Base-by-base conservation (phyloP, 345 rosid genomes). In the Citrus sp. region DNA sequence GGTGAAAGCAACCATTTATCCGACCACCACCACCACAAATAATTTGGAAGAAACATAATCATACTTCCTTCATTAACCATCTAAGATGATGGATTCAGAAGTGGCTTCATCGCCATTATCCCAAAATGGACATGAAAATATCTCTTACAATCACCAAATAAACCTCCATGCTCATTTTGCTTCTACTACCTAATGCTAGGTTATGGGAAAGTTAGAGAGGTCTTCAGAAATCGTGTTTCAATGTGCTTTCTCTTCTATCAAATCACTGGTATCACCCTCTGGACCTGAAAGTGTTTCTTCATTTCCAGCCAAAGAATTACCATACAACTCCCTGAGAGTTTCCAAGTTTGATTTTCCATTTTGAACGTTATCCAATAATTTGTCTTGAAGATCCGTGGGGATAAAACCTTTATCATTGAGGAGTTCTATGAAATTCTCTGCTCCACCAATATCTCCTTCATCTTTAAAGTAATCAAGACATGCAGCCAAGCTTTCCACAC, bases 391-490 rank as follows among this genome's bases (percentile, higher is more conserved):
- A n/a, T 59, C 85, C 7, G 1, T 24, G 0, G 86, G 77, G 59
- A 84, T 67, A 49, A 80, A 49, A 67, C 51, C 66, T 68, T 72
- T 72, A 30, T 77, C 76, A 67, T 60, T 7, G 0, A 78, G 85
- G 30, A 81, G 58, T 51, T 68, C 49, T 9, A 87, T 30, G 4
- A 85, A 83, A 58, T 80, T 77, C 68, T 59, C 65, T 4, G 72
- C 80, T 71, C 70, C 78, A 71, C 77, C 80, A 4, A 35, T 7
- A 24, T 76, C 80, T 22, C 78, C 78, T 14, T 64, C 65, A 32
- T 28, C 83, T 75, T 80, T 82, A 32, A 85, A 80, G 84, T 54
- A 72, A 58, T 79, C 78, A 42, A 87, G n/a, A 77, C 75, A 81
- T 5, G 56, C 71, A 3, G 78, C 81, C 64, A 87, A 60, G 27